Conservation (phyloP, 768 basidiomycete species). For the Rhodotorula sphaerocarpa region DNA sequence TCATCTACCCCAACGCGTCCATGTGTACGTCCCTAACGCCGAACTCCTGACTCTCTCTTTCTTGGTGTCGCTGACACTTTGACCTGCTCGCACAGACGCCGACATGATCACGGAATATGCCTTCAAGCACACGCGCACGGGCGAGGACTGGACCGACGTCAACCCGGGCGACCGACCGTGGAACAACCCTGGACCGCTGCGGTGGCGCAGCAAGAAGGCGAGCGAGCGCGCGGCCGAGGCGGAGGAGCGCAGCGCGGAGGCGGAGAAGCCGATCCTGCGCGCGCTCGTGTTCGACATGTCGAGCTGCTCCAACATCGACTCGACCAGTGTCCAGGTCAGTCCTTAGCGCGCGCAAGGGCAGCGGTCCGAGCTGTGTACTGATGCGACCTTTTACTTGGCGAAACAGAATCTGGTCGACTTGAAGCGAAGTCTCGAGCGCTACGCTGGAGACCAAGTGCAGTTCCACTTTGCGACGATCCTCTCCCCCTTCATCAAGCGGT, state of each 20-base stretch:
- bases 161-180: slow-evolving; percentile 69
- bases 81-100: slow-evolving; percentile 46
- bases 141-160: slow-evolving; percentile 48
- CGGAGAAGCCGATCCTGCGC: slow-evolving; percentile 54
- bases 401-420: slow-evolving; percentile 82
- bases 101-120: slow-evolving; percentile 70
- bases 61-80: slow-evolving; percentile 5
- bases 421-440: slow-evolving; percentile 75
- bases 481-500: slow-evolving; percentile 78
- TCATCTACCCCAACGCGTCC: slow-evolving; percentile 48
- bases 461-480: slow-evolving; percentile 92
- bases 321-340: slow-evolving; percentile 52
- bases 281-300: slow-evolving; percentile 90
- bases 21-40: slow-evolving; percentile 6
- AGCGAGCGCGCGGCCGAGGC: not conserved
- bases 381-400: not conserved
- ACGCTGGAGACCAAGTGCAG: slow-evolving; percentile 54
- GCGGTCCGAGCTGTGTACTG: too few relatives aligned
- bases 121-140: slow-evolving; percentile 56
- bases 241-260: not conserved
- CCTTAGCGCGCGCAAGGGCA: too few relatives aligned
- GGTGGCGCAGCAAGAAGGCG: not conserved
- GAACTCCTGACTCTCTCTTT: not conserved
- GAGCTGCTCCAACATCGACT: slow-evolving; percentile 69
- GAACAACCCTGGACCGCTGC: slow-evolving; percentile 51